These are phyloP conservation scores for Botrytis tulipae DNA, from an alignment of 2,329 filamentous ascomycete species.

Conservation along the genomic window DNA sequence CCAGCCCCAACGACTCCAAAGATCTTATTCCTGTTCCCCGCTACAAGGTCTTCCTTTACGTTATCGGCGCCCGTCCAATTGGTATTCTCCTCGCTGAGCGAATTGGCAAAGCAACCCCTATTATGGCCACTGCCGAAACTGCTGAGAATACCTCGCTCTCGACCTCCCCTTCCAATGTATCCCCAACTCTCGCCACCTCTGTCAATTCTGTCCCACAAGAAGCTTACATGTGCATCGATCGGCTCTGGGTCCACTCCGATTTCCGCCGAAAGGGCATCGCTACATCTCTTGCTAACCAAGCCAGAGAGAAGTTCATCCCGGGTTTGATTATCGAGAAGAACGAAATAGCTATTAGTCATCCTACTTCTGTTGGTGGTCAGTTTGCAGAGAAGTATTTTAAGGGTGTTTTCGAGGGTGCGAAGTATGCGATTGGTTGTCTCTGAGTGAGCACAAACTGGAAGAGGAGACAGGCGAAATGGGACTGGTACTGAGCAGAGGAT, in stretches of 20 bases:
- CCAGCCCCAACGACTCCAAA: constrained; percentile 5
- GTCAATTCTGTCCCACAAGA: not conserved
- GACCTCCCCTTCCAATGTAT: not conserved
- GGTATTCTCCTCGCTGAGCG: constrained; percentile 25
- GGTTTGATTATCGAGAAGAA: constrained; percentile 54
- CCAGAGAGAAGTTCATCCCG: constrained; percentile 53
- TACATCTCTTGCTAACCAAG: constrained; percentile 54
- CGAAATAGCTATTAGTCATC: constrained; percentile 62
- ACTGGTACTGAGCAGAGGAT: not conserved
- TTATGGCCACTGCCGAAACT: not conserved
- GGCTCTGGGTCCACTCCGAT: constrained; percentile 61
- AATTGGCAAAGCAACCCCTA: constrained; percentile 21
- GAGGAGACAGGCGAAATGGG: not conserved
- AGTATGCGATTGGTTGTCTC: not conserved
- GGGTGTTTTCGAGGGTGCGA: constrained; percentile 10
- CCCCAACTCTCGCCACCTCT: not conserved
- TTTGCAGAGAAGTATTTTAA: constrained; percentile 51
- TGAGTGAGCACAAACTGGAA: not conserved
- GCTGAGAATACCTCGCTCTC: not conserved
- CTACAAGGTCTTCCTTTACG: constrained; percentile 30
- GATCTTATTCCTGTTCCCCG: constrained; percentile 21
- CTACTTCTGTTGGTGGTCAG: constrained; percentile 58
- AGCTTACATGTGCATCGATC: constrained; percentile 46
- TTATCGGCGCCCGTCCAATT: constrained; percentile 22
- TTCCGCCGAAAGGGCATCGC: constrained; percentile 58